These are phyloP conservation scores for Xylariaceae sp. DNA, from an alignment of 2,329 filamentous ascomycete genomes.

Conservation along the genomic window DNA sequence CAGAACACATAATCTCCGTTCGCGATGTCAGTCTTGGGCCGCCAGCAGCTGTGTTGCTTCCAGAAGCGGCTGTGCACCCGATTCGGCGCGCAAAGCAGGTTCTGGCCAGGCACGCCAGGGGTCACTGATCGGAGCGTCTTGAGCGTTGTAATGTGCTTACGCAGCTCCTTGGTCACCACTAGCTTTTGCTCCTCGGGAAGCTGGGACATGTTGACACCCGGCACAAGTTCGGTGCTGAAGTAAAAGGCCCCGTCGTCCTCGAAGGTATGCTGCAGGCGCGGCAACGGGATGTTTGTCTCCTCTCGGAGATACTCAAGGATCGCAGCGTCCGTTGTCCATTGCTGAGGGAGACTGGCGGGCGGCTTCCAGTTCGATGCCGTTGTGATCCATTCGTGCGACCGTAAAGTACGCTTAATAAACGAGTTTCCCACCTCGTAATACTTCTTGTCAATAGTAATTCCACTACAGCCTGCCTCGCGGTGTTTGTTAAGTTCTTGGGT, in stretches of 20 bases:
- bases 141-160: constrained; percentile 17
- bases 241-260: constrained; percentile 25
- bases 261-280: constrained; percentile 17
- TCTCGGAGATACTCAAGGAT: too few species aligned
- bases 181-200: constrained; percentile 18
- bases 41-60: background rate
- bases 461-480: constrained; percentile 1
- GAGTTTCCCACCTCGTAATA: constrained; percentile 1
- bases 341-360: too few species aligned
- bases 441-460: background rate
- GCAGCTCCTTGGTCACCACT: constrained; percentile 21
- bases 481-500: background rate
- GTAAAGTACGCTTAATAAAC: constrained; percentile 1
- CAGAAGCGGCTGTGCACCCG: background rate
- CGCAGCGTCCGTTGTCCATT: too few species aligned
- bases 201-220: constrained; percentile 22
- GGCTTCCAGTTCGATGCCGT: background rate
- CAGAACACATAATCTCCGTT: background rate
- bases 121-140: constrained; percentile 18
- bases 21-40: too few species aligned
- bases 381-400: background rate
- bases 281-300: constrained; percentile 23
- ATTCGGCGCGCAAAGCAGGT: background rate
- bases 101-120: too few species aligned
- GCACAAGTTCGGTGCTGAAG: constrained; percentile 22